Conservation (phyloP, 1,284 basidiomycete species). For the Ganoderma meredithae region DNA sequence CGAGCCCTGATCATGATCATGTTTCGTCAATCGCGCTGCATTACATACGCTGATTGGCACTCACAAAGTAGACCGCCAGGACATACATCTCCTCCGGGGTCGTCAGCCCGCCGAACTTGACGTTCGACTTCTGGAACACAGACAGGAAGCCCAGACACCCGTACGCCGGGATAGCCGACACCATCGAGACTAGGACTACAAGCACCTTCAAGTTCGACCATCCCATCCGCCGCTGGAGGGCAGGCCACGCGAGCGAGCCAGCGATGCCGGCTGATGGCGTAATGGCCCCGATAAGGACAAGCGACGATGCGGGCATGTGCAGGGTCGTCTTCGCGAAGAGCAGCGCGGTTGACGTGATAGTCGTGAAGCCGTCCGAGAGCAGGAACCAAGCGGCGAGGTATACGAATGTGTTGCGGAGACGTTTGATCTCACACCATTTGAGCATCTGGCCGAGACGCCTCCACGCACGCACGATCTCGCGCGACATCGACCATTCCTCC, state of each 20-base stretch:
- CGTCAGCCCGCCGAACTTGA: conserved; percentile 74
- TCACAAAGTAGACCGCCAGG: conserved; percentile 83
- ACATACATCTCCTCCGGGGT: conserved; percentile 86
- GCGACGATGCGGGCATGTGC: conserved; percentile 73
- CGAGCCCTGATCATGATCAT: conserved; percentile 50
- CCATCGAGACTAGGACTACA: conserved; percentile 69
- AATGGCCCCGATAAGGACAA: conserved; percentile 77
- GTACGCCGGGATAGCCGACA: conserved; percentile 79
- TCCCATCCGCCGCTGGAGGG: conserved; percentile 63
- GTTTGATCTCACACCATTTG: conserved; percentile 69
- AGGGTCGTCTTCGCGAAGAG: conserved; percentile 85
- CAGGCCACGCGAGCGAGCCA: conserved; percentile 78
- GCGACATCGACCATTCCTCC: conserved; percentile 51
- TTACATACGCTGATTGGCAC: conserved; percentile 12
- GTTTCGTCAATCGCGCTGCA: conserved; percentile 1
- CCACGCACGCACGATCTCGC: conserved; percentile 73
- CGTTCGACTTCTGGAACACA: conserved; percentile 49
- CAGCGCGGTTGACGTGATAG: conserved; percentile 84
- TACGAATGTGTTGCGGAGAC: conserved; percentile 83
- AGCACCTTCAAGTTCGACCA: conserved; percentile 78
- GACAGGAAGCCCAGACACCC: conserved; percentile 83
- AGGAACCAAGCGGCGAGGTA: conserved; percentile 93
- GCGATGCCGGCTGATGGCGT: conserved; percentile 74
- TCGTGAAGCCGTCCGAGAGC: conserved; percentile 88
- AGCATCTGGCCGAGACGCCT: conserved; percentile 74